Evolutionary conservation across 768 basidiomycete genomes (phyloP).

Genomic region (Glaciozyma antarctica): DNA sequence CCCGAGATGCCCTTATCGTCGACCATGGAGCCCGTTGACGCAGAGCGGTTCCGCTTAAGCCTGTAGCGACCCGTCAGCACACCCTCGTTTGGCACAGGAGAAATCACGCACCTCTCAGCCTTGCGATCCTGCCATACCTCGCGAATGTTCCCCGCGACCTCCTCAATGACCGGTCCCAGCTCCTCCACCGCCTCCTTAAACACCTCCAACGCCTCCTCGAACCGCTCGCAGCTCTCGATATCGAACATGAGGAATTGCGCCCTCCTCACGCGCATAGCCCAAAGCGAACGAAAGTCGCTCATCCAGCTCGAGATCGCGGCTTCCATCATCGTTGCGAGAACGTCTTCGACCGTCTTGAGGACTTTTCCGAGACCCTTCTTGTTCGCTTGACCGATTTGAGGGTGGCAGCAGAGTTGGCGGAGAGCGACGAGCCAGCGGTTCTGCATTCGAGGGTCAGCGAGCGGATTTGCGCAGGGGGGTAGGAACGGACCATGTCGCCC

Average conservation of each 20-base stretch:
- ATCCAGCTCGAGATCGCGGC: conserved; percentile 19
- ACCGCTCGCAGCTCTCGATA: conserved; percentile 25
- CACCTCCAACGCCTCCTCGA: conserved; percentile 24
- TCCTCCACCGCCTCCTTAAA: conserved; percentile 12
- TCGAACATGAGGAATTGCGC: conserved; percentile 27
- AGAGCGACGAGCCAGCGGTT: conserved; percentile 26
- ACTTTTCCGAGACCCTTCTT: conserved; percentile 9
- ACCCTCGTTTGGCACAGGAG: neutral
- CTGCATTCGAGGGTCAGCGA: conserved; percentile 3
- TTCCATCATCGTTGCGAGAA: conserved; percentile 22
- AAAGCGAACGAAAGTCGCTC: conserved; percentile 14
- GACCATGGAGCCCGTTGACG: neutral
- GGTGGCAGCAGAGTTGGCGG: conserved; percentile 26
- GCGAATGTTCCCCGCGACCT: conserved; percentile 11
- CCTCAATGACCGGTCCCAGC: conserved; percentile 14
- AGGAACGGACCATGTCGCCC: conserved; percentile 13
- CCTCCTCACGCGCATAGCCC: conserved; percentile 5
- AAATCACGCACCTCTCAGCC: neutral
- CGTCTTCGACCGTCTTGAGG: conserved; percentile 30
- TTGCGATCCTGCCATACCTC: conserved; percentile 7
- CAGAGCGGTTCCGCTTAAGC: neutral
- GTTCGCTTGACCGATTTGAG: conserved; percentile 15
- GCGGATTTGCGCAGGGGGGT: neutral
- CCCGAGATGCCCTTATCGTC: conserved; percentile 4
- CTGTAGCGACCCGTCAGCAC: no score